These are phyloP conservation scores for Candolleomyces efflorescens DNA, from an alignment of 768 basidiomycete species.

Conservation along the genomic window DNA sequence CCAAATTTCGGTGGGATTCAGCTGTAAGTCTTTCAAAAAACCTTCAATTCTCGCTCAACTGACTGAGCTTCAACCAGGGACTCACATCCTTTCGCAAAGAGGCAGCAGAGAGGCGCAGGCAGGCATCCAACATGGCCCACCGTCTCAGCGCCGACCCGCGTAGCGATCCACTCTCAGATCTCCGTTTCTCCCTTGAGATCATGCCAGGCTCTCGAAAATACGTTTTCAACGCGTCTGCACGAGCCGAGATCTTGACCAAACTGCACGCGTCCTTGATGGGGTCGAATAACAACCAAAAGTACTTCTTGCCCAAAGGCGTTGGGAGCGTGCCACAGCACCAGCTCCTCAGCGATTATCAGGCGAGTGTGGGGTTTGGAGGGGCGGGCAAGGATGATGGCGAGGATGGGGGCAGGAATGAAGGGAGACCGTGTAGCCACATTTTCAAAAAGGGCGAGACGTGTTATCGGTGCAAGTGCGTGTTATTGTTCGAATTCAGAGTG, in stretches of 20 bases:
- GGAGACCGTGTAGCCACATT: constrained; percentile 76
- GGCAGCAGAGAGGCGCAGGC: too few species aligned
- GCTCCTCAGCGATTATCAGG: constrained; percentile 69
- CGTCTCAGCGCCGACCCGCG: constrained; percentile 7
- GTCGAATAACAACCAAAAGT: constrained; percentile 56
- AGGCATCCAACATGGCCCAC: constrained; percentile 13
- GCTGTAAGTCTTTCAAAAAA: too few species aligned
- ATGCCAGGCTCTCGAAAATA: constrained; percentile 80
- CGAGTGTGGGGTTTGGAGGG: constrained; percentile 48
- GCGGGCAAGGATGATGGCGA: constrained; percentile 59
- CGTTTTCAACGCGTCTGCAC: constrained; percentile 65
- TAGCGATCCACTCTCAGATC: constrained; percentile 63
- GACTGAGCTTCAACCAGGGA: too few species aligned
- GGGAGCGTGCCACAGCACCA: constrained; percentile 58
- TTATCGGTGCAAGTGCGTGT: constrained; percentile 87
- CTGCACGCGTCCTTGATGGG: constrained; percentile 85
- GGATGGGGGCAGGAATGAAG: constrained; percentile 53
- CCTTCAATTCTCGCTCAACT: too few species aligned
- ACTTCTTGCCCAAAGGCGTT: constrained; percentile 68
- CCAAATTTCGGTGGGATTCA: too few species aligned
- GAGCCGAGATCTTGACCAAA: constrained; percentile 77
- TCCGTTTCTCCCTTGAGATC: constrained; percentile 73
- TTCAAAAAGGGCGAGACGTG: constrained; percentile 91
- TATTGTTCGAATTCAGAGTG: not conserved
- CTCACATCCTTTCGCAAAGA: too few species aligned